Evolutionary conservation across 2,329 filamentous ascomycete genomes (phyloP), one percentile per base, ranked within the genome.

Genomic region (Penicillium brevicompactum): DNA sequence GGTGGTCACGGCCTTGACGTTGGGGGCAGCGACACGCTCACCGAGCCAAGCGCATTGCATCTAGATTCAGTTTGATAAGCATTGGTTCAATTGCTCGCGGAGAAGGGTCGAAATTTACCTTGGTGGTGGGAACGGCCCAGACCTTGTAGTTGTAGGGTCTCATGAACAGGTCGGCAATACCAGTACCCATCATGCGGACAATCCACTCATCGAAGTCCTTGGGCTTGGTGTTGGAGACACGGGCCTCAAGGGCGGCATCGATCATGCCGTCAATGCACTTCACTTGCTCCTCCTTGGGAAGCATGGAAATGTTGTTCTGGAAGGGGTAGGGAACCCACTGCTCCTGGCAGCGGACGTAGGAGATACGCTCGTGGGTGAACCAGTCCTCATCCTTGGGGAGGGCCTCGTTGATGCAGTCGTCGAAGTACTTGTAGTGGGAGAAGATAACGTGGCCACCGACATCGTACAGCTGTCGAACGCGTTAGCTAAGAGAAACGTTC

Each of bases 351-450:
- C 94, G 92, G 67, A 99, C 93, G 76, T 99, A 99, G 61, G 94
- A 99, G 79, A 99, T 94, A 74, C 94, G 92, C 84, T 99, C 89
- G 82, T 99, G 94, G 64, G 87, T 91, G 80, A 89, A 97, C 94
- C 94, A 99, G 81, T 99, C 94, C 57, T 91, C 88, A 56, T 92
- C 86, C 72, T 91, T 91, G 70, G 94, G 94, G 41, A 99, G 87
- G 50, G 94, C 94, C 84, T 99, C 94, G 76, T 97, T 86, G 74
- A 99, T 88, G 82, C 91, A 95, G 83, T 99, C 94, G 80, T 99
- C 94, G 76, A 99, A 99, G 87, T 99, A 99, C 82, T 97, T 97
- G 89, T 99, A 99, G 86, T 97, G 92, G 68, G 92, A 97, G 85
- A 97, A 97, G 81, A 97, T 97, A 79, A 97, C 92, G 80, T 97